Conservation (phyloP, 345 rosid genomes). For the Hevea brasiliensis region DNA sequence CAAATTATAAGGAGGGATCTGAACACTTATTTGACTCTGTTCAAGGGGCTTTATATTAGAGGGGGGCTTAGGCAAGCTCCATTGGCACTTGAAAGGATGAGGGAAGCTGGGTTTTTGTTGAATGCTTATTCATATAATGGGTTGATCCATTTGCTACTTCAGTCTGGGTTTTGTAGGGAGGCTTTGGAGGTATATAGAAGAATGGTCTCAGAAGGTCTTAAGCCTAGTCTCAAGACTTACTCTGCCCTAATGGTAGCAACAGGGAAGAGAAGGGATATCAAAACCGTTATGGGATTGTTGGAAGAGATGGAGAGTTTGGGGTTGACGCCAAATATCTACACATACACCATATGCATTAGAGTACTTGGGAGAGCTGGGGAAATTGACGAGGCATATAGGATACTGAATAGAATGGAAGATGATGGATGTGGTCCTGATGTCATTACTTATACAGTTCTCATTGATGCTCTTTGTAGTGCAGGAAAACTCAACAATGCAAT, state of each 20-base stretch:
- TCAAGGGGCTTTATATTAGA: slow-evolving; percentile 53
- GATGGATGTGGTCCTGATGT: slow-evolving; percentile 90
- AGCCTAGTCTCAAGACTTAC: slow-evolving; percentile 91
- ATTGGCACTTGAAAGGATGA: slow-evolving; percentile 57
- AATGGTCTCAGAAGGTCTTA: slow-evolving; percentile 77
- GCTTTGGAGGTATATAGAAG: slow-evolving; percentile 66
- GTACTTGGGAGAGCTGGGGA: slow-evolving; percentile 79
- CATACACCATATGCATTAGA: slow-evolving; percentile 89
- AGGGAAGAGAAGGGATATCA: slow-evolving; percentile 78
- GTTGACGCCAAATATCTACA: slow-evolving; percentile 79
- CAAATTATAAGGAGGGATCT: slow-evolving; percentile 61
- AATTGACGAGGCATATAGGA: slow-evolving; percentile 60
- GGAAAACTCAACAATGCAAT: slow-evolving; percentile 62
- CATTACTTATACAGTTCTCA: slow-evolving; percentile 81
- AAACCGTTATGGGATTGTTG: slow-evolving; percentile 65
- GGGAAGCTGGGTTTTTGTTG: slow-evolving; percentile 58
- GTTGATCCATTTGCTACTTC: slow-evolving; percentile 69
- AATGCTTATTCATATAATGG: slow-evolving; percentile 83
- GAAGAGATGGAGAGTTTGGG: slow-evolving; percentile 83
- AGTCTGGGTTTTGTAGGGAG: slow-evolving; percentile 58
- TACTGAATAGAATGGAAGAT: slow-evolving; percentile 81
- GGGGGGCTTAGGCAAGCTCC: slow-evolving; percentile 71
- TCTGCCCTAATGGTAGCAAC: slow-evolving; percentile 87
- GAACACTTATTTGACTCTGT: slow-evolving; percentile 57
- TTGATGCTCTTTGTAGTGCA: slow-evolving; percentile 81